phyloP scores from a whole-genome alignment of 352 stramenopile genomes.

The Phytophthora fragariae region DNA sequence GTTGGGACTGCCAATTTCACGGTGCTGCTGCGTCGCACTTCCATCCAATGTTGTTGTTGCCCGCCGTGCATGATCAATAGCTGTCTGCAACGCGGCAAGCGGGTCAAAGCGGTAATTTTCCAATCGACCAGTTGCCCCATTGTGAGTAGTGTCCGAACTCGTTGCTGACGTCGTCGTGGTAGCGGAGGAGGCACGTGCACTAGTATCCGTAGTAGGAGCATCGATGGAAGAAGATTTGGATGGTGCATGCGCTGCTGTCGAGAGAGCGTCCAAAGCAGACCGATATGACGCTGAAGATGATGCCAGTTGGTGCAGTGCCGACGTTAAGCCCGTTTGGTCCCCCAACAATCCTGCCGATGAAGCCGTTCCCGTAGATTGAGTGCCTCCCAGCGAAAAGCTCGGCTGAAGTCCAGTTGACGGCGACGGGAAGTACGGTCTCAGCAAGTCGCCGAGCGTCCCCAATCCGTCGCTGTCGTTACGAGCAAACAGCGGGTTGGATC shows the following conservation, averaged over 20 bases:
- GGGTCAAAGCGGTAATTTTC: conserved; percentile 64
- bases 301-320: conserved; percentile 65
- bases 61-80: conserved; percentile 55
- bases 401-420: conserved; percentile 22
- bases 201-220: not conserved
- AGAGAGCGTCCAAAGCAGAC: conserved; percentile 37
- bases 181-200: not conserved
- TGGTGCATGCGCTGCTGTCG: conserved; percentile 19
- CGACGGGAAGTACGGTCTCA: conserved; percentile 54
- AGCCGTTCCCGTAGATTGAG: conserved; percentile 8
- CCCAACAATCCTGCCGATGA: conserved; percentile 23
- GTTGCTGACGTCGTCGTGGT: conserved; percentile 3
- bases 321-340: conserved; percentile 24
- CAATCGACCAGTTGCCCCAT: conserved; percentile 4
- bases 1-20: conserved; percentile 23
- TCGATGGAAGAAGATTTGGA: conserved; percentile 18
- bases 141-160: conserved; percentile 14
- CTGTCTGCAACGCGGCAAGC: conserved; percentile 66
- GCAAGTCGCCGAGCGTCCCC: conserved; percentile 53
- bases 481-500: conserved; percentile 64
- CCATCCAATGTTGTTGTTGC: conserved; percentile 12
- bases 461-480: conserved; percentile 65
- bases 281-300: conserved; percentile 60
- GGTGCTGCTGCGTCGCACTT: conserved; percentile 13
- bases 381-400: conserved; percentile 31